A percentile compares a stretch with the other conserved stretches of the same genome.
phyloP scores from a whole-genome alignment of 2,329 filamentous ascomycete species.

The Simplicillium sp. region DNA sequence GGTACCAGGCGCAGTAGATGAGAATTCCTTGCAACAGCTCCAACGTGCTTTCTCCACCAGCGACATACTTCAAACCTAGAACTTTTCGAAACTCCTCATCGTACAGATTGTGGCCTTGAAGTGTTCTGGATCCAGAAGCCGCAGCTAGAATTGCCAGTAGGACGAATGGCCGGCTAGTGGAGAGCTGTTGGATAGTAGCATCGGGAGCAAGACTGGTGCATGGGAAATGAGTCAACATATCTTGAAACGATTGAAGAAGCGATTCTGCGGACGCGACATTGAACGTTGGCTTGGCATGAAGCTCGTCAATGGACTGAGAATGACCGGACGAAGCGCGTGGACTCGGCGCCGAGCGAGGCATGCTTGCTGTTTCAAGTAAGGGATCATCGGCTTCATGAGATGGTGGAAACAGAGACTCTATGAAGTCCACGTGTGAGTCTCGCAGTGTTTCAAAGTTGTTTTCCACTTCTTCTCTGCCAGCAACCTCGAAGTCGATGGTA shows the following conservation, averaged over 20 bases:
- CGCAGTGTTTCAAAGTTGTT: conserved; percentile 32
- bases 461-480: conserved; percentile 24
- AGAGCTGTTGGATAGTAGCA: conserved; percentile 32
- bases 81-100: conserved; percentile 50
- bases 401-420: conserved; percentile 29
- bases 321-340: conserved; percentile 15
- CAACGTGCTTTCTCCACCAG: conserved; percentile 45
- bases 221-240: conserved; percentile 33
- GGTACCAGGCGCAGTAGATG: conserved; percentile 47
- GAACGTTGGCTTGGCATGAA: conserved; percentile 41
- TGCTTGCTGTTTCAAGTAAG: conserved; percentile 11
- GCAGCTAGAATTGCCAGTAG: conserved; percentile 43
- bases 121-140: conserved; percentile 34
- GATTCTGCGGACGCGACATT: conserved; percentile 43
- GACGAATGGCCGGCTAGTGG: conserved; percentile 39
- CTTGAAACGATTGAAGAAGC: conserved; percentile 31
- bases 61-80: conserved; percentile 45
- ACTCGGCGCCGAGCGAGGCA: conserved; percentile 13
- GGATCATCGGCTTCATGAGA: conserved; percentile 12
- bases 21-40: conserved; percentile 48
- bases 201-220: conserved; percentile 30
- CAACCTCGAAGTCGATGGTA: conserved; percentile 41
- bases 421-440: conserved; percentile 28
- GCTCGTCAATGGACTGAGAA: conserved; percentile 23
- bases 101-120: conserved; percentile 43